Evolutionary conservation across 1,139 yeast species (phyloP).

Genomic region (Lodderomyces parapsilosis): DNA sequence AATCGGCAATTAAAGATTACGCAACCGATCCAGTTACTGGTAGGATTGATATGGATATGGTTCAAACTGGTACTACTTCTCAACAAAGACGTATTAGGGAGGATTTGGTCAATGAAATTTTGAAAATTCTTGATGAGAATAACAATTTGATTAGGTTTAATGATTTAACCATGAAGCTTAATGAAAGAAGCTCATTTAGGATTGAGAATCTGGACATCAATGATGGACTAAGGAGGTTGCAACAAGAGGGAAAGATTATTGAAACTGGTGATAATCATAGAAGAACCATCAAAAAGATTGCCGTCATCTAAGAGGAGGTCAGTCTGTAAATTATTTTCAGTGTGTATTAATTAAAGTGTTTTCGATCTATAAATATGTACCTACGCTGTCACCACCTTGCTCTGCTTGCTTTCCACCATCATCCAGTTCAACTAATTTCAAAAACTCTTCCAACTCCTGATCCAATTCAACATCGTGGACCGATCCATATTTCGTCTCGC

Average conservation of each 20-base stretch:
- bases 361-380: background rate
- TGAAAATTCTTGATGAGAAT: conserved; percentile 44
- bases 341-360: conserved; percentile 2
- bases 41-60: conserved; percentile 93
- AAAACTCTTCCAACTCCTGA: conserved; percentile 36
- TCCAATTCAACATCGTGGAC: conserved; percentile 41
- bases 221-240: conserved; percentile 67
- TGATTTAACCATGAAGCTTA: conserved; percentile 60
- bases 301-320: conserved; percentile 15
- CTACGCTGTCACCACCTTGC: background rate
- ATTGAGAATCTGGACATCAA: conserved; percentile 72
- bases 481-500: conserved; percentile 27
- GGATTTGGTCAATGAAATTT: conserved; percentile 64
- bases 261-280: conserved; percentile 75
- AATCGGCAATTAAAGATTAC: conserved; percentile 92
- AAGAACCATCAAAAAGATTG: conserved; percentile 58
- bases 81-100: conserved; percentile 81
- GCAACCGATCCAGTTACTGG: conserved; percentile 98
- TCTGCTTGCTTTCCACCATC: background rate
- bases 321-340: background rate
- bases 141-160: conserved; percentile 53
- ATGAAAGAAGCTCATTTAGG: conserved; percentile 66
- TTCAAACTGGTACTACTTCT: conserved; percentile 92
- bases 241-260: conserved; percentile 70
- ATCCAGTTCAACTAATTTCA: conserved; percentile 26